Percentiles rank a stretch among this genome's conserved stretches.
Conservation (phyloP, 768 basidiomycete species). For the button mushroom (Agaricus bisporus) region DNA sequence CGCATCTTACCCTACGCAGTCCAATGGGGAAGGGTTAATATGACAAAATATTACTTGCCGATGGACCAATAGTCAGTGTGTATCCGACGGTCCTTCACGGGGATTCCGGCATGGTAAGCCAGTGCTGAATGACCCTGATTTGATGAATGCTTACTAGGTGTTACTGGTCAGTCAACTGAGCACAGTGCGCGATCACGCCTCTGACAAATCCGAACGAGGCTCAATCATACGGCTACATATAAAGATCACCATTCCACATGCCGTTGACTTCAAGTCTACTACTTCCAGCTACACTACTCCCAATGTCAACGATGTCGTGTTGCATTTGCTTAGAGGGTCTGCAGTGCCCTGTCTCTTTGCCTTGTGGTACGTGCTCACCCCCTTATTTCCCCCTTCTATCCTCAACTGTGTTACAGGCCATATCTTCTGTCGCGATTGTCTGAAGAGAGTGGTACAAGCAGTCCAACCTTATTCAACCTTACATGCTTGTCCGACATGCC, state of each 20-base stretch:
- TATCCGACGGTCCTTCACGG: not conserved
- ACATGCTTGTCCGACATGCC: constrained; percentile 56
- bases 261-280: not conserved
- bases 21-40: not conserved
- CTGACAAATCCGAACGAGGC: constrained; percentile 4
- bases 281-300: not conserved
- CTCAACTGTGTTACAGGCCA: constrained; percentile 36
- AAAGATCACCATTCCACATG: not conserved
- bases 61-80: not conserved
- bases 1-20: constrained; percentile 19
- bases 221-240: constrained; percentile 1
- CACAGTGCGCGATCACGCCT: not conserved
- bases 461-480: constrained; percentile 38
- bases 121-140: not conserved
- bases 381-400: not conserved
- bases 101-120: constrained; percentile 1
- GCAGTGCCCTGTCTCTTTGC: constrained; percentile 50
- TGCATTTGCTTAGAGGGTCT: constrained; percentile 54
- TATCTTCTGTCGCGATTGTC: constrained; percentile 58
- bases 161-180: not conserved
- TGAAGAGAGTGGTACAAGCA: constrained; percentile 43
- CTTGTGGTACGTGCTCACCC: constrained; percentile 47
- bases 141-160: not conserved
- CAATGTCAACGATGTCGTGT: constrained; percentile 40
- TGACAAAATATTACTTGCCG: constrained; percentile 1